These are phyloP conservation scores for Colletotrichum trifolii DNA, from an alignment of 2,329 filamentous ascomycete species.

Conservation along the genomic window DNA sequence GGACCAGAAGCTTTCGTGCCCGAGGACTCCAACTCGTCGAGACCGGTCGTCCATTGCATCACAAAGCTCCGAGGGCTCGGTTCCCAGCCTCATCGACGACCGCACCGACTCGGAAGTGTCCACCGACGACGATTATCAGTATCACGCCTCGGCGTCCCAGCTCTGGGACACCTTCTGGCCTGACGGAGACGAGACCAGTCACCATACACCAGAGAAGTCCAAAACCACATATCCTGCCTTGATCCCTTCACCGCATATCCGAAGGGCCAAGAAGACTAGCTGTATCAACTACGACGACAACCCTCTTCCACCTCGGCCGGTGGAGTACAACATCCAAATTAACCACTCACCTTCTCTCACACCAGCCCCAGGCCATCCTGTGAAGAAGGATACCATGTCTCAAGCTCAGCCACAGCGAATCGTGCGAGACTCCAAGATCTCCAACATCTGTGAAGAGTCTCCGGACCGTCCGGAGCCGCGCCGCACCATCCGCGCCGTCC, in stretches of 20 bases:
- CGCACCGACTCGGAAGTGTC: slow-evolving; percentile 62
- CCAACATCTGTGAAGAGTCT: slow-evolving; percentile 11
- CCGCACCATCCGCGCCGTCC: slow-evolving; percentile 37
- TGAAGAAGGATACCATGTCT: slow-evolving; percentile 16
- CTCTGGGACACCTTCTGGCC: slow-evolving; percentile 66
- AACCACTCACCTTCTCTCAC: slow-evolving; percentile 7
- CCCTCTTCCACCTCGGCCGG: slow-evolving; percentile 40
- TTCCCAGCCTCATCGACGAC: slow-evolving; percentile 63
- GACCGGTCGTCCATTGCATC: slow-evolving; percentile 54
- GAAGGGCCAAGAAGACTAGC: slow-evolving; percentile 35
- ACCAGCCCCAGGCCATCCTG: slow-evolving; percentile 1
- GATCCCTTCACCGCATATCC: slow-evolving; percentile 37
- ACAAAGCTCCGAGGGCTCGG: slow-evolving; percentile 53
- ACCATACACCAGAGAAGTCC: slow-evolving; percentile 28
- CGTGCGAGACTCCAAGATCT: neutral
- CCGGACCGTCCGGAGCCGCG: slow-evolving; percentile 31
- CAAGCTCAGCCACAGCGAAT: slow-evolving; percentile 32
- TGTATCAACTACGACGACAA: slow-evolving; percentile 38
- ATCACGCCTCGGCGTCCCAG: slow-evolving; percentile 56
- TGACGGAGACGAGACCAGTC: slow-evolving; percentile 23
- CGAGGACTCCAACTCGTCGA: slow-evolving; percentile 38
- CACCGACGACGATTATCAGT: slow-evolving; percentile 61
- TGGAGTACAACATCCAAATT: slow-evolving; percentile 36
- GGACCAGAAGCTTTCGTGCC: slow-evolving; percentile 10
- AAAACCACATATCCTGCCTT: slow-evolving; percentile 36